Percentiles rank a stretch among this genome's conserved stretches.
These are phyloP conservation scores for Linum usitatissimum DNA, from an alignment of 345 rosid species.

Conservation along the genomic window DNA sequence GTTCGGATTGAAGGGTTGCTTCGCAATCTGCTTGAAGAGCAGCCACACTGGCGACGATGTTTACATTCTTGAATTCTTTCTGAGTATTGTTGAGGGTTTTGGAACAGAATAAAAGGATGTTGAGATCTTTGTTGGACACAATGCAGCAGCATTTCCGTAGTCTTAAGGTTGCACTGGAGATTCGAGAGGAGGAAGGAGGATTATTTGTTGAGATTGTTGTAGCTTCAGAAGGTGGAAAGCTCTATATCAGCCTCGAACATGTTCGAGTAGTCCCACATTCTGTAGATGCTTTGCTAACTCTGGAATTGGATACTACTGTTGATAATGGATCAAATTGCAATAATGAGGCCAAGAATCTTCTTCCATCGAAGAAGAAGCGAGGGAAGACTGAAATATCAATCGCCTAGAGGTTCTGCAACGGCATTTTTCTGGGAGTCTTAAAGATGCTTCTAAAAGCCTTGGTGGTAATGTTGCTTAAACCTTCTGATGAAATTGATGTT, in stretches of 20 bases:
- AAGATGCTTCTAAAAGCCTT: constrained; percentile 94
- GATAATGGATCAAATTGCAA: constrained; percentile 11
- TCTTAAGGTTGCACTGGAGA: constrained; percentile 57
- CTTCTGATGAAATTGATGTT: neutral
- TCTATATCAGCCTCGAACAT: constrained; percentile 37
- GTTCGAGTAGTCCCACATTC: constrained; percentile 25
- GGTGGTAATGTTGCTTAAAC: constrained; percentile 33
- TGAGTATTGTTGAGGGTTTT: constrained; percentile 25
- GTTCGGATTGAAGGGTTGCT: constrained; percentile 68
- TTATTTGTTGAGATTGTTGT: constrained; percentile 48
- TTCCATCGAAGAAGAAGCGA: constrained; percentile 55
- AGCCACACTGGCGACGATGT: constrained; percentile 68
- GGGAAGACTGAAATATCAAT: constrained; percentile 85
- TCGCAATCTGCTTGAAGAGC: constrained; percentile 75
- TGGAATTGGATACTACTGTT: constrained; percentile 23
- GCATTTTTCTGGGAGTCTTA: constrained; percentile 81
- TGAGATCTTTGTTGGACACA: constrained; percentile 58
- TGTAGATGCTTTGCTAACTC: constrained; percentile 12
- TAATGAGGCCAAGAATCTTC: constrained; percentile 18
- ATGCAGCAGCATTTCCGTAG: constrained; percentile 73
- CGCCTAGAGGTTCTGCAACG: constrained; percentile 80
- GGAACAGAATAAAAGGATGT: constrained; percentile 41
- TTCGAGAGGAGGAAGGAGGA: constrained; percentile 34
- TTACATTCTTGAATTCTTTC: constrained; percentile 77
- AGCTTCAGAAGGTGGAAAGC: constrained; percentile 36